Evolutionary conservation across 2,329 filamentous ascomycete species (phyloP), one percentile per base, ranked within the genome.

Genomic region (Magnaporthales sp.): DNA sequence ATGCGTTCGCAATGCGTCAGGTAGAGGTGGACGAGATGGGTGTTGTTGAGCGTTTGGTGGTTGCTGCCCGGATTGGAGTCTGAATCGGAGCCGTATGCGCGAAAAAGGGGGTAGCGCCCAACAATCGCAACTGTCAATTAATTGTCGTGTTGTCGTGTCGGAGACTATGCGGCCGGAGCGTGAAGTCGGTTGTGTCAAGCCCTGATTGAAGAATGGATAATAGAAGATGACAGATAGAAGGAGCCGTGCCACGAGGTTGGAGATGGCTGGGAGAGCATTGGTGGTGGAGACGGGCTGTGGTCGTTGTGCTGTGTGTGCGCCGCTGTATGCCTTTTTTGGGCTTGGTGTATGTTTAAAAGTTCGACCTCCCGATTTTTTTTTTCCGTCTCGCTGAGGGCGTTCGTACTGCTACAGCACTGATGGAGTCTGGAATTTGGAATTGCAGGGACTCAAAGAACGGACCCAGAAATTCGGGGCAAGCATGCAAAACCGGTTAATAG

Each of bases 251-350:
- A 77, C 77, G 76, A 75, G 73, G 71, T 73, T 75, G 72, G 72
- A 73, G 75, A 80, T 79, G 80, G 80, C 79, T 81, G 79, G 80
- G 74, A 72, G 70, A 75, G 75, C 78, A 80, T 80, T 75, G 74
- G 75, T 71, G 74, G 75, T 72, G 72, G 73, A 73, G 71, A 69
- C 69, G 65, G 62, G 62, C 46, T 26, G 60, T 27, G 31, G 30
- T 63, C 22, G 54, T 58, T 58, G 9, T 64, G 32, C 38, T 31
- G 62, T 32, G 32, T 46, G 64, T 32, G 29, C 26, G 63, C 63
- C 63, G 27, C 10, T 65, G 66, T 69, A 72, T 73, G n/a, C 70
- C 72, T 71, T 75, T 75, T 75, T 74, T 74, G 73, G 79, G 74
- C 72, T 66, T 67, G 30, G 24, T 27, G 24, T 60, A 10, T 58